A percentile compares a stretch with the other conserved stretches of the same genome.
Conservation (phyloP, 1,284 basidiomycete species). For the Ceratobasidium sp. region DNA sequence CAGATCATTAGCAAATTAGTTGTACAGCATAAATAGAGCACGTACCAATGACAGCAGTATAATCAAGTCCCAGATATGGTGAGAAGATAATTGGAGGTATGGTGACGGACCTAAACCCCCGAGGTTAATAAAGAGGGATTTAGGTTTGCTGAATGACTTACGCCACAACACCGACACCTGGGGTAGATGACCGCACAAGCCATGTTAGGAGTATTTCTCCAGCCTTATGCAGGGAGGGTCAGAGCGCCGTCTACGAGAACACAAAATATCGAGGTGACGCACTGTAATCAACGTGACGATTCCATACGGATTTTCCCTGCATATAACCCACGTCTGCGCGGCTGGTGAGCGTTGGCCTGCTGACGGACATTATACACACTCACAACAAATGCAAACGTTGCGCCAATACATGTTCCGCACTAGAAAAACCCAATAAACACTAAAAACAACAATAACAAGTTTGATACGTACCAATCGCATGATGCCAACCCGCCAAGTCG, state of each 20-base stretch:
- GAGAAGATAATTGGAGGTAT: constrained; percentile 62
- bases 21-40: not conserved
- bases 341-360: too few species aligned
- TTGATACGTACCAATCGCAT: constrained; percentile 25
- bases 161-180: constrained; percentile 62
- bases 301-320: constrained; percentile 59
- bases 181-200: constrained; percentile 58
- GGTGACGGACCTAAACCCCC: constrained; percentile 58
- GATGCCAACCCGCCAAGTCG: constrained; percentile 37
- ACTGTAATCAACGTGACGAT: constrained; percentile 61
- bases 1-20: not conserved
- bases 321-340: constrained; percentile 39
- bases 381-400: constrained; percentile 29
- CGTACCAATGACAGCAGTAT: constrained; percentile 34
- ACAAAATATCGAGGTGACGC: not conserved
- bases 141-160: constrained; percentile 51
- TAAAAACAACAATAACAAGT: not conserved
- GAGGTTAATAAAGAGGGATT: not conserved
- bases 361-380: not conserved
- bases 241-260: not conserved
- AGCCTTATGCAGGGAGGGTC: not conserved
- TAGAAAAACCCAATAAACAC: not conserved
- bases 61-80: constrained; percentile 27
- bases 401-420: constrained; percentile 41
- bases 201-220: constrained; percentile 63